These are phyloP conservation scores for Letharia columbiana DNA, from an alignment of 495 filamentous ascomycete species.

Conservation along the genomic window DNA sequence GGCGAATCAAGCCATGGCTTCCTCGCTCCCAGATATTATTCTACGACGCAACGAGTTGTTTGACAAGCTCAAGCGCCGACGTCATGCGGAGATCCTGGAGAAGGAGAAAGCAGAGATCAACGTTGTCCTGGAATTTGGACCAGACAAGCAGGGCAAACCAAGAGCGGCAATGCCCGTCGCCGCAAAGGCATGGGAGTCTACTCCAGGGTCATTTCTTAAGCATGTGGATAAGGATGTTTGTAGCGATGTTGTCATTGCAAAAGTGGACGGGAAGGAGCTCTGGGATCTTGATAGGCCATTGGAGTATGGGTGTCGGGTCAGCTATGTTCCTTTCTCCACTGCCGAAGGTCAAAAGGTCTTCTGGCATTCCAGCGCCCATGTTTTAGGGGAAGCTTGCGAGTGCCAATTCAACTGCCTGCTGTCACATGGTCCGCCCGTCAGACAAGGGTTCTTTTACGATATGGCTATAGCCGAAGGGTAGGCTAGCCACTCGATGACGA, in stretches of 20 bases:
- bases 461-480: constrained; percentile 74
- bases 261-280: constrained; percentile 66
- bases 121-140: constrained; percentile 41
- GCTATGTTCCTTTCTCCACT: constrained; percentile 74
- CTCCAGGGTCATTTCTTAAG: constrained; percentile 44
- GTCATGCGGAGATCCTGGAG: constrained; percentile 58
- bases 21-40: constrained; percentile 71
- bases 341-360: constrained; percentile 78
- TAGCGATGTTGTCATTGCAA: constrained; percentile 60
- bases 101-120: constrained; percentile 42
- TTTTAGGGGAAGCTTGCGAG: constrained; percentile 89
- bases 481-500: constrained; percentile 13
- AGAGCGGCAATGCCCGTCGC: constrained; percentile 31
- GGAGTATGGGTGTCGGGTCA: constrained; percentile 68
- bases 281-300: constrained; percentile 92
- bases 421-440: constrained; percentile 84
- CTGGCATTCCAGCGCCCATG: constrained; percentile 89
- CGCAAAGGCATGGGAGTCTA: constrained; percentile 47
- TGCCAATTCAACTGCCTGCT: constrained; percentile 81
- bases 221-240: constrained; percentile 46
- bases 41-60: constrained; percentile 78
- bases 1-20: constrained; percentile 57
- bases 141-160: constrained; percentile 34
- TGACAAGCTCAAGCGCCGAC: constrained; percentile 74
- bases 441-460: constrained; percentile 97